Conservation (phyloP, 805 yeast species). For the Teunomyces funiuensis region DNA sequence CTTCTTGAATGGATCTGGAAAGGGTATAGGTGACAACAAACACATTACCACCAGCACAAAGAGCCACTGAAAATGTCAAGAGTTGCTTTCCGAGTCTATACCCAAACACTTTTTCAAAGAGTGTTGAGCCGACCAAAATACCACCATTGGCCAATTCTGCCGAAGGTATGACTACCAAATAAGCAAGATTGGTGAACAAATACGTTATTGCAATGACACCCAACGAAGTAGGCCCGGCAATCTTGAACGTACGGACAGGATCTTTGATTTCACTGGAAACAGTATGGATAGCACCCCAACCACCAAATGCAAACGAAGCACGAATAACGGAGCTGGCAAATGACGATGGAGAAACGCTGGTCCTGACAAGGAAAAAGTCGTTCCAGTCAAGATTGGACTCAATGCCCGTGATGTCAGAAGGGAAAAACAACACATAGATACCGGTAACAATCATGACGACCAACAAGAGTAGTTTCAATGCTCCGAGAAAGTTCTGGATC, state of each 20-base stretch:
- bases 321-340: slow-evolving; percentile 56
- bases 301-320: slow-evolving; percentile 59
- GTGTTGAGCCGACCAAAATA: slow-evolving; percentile 56
- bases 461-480: slow-evolving; percentile 55
- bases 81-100: slow-evolving; percentile 50
- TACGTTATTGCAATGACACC: slow-evolving; percentile 49
- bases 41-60: slow-evolving; percentile 63
- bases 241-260: slow-evolving; percentile 55
- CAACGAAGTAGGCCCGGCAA: slow-evolving; percentile 61
- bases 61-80: slow-evolving; percentile 55
- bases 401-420: slow-evolving; percentile 42
- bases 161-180: slow-evolving; percentile 52
- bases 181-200: slow-evolving; percentile 53
- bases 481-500: slow-evolving; percentile 64
- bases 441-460: slow-evolving; percentile 58
- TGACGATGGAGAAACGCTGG: slow-evolving; percentile 40
- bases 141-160: slow-evolving; percentile 56
- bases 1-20: slow-evolving; percentile 64
- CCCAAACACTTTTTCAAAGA: slow-evolving; percentile 59
- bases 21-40: slow-evolving; percentile 59
- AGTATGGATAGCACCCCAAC: slow-evolving; percentile 64
- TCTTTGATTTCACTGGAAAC: slow-evolving; percentile 61
- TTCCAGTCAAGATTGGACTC: slow-evolving; percentile 41
- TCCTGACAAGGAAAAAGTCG: slow-evolving; percentile 31
- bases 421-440: slow-evolving; percentile 53